Evolutionary conservation across 306 rosid genomes (phyloP), one percentile per base, ranked within the genome.

Genomic region (Acacia crassicarpa): DNA sequence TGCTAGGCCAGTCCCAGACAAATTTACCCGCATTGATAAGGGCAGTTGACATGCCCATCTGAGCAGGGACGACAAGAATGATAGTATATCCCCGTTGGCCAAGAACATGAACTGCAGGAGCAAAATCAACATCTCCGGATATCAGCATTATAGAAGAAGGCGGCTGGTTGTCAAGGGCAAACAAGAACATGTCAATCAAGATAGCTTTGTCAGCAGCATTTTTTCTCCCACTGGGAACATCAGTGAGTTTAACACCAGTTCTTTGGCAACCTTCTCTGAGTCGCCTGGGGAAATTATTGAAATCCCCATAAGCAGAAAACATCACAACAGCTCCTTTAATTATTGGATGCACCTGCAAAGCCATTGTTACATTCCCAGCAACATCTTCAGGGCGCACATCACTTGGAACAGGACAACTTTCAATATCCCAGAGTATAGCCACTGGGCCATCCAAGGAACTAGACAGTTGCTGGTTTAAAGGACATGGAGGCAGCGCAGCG

Each of bases 201-300:
- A 95, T 93, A 61, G 99, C 99, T 90, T 93, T 93, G 83, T 95
- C 99, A 9, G 99, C 98, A 78, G 98, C 97, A 85, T 93, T 98
- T 84, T 93, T 93, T 86, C 99, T 89, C 77, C 99, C 98, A 76
- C 92, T 95, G 45, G 99, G 99, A 83, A 95, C 98, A 75, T 95
- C 98, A 74, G 90, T 71, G 27, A 95, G 97, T 81, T 88, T 93
- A 69, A 95, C 97, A 71, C 98, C 99, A 43, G 99, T 95, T 87
- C 98, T 89, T 84, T 93, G 99, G 80, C 99, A 95, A 67, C 98
- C 96, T 83, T 90, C 98, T 35, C 98, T 90, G 46, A 95, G 89
- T 20, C 98, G 85, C 85, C 91, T 88, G 40, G 97, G 92, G 89
- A 95, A 93, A 85, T 92, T 84, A 82, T 92, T 95, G 87, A 93